Conservation (phyloP, 441 rosid species). For the Pelargonium myrrhifolium region DNA sequence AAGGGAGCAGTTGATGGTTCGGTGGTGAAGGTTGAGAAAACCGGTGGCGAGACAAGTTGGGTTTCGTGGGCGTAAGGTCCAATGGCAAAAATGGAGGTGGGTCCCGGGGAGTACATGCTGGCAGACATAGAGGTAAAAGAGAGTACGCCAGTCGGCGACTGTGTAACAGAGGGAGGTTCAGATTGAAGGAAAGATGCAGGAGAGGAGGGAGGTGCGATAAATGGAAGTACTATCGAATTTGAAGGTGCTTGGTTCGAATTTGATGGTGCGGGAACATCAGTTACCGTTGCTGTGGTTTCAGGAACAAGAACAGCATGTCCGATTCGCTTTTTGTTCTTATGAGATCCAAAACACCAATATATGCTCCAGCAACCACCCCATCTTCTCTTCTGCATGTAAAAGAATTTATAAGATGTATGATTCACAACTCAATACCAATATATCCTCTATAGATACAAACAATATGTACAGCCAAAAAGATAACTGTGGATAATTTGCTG, state of each 20-base stretch:
- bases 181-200: constrained; percentile 92
- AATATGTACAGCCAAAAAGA: too few relatives aligned
- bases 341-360: constrained; percentile 69
- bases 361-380: constrained; percentile 63
- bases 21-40: constrained; percentile 75
- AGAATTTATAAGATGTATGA: constrained; percentile 12
- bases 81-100: constrained; percentile 75
- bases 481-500: too few relatives aligned
- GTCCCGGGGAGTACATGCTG: constrained; percentile 62
- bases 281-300: constrained; percentile 34
- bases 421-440: background rate
- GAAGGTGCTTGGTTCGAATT: constrained; percentile 31
- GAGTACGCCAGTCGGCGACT: constrained; percentile 65
- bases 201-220: constrained; percentile 91
- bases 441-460: background rate
- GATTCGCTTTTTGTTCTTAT: constrained; percentile 51
- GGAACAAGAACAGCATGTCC: constrained; percentile 57
- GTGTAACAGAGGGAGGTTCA: constrained; percentile 76
- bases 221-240: constrained; percentile 43
- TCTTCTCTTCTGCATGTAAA: constrained; percentile 46
- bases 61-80: constrained; percentile 94
- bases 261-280: constrained; percentile 33
- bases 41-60: constrained; percentile 90
- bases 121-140: constrained; percentile 56
- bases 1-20: constrained; percentile 95